Conservation (phyloP, 192 early-diverging fungal species). For the Funneliformis geosporum region DNA sequence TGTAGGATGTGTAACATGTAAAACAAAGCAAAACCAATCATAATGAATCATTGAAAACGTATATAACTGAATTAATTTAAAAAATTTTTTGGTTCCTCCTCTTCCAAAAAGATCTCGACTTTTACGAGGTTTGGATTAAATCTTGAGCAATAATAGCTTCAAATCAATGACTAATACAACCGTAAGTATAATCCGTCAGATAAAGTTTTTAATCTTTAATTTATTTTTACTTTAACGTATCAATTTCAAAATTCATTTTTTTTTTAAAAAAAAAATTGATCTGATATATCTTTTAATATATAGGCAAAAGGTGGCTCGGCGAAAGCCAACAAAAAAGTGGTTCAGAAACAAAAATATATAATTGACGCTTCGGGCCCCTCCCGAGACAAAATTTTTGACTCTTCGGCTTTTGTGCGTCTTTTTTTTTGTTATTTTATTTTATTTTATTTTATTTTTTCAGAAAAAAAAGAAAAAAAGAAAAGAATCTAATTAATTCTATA, state of each 20-base stretch:
- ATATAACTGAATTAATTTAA: not conserved
- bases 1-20: not conserved
- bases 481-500: too few relatives aligned
- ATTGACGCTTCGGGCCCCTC: slow-evolving; percentile 93
- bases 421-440: slow-evolving; percentile 24
- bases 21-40: not conserved
- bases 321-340: slow-evolving; percentile 2
- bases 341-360: slow-evolving; percentile 72
- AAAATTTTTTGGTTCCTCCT: not conserved
- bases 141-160: not conserved
- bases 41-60: not conserved
- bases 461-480: too few relatives aligned
- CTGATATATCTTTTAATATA: not conserved
- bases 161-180: not conserved
- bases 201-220: not conserved
- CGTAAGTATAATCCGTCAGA: not conserved
- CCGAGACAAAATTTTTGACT: slow-evolving; percentile 95
- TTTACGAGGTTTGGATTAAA: too few relatives aligned
- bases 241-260: too few relatives aligned
- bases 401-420: slow-evolving; percentile 82
- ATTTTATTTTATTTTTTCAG: not conserved
- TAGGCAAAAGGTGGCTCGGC: slow-evolving; percentile 13
- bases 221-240: too few relatives aligned
- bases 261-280: not conserved
- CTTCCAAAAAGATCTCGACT: not conserved